A percentile compares a stretch with the other conserved stretches of the same genome.
These are phyloP conservation scores for Daucus carota DNA, from an alignment of 129 eudicot genomes.

Conservation along the genomic window DNA sequence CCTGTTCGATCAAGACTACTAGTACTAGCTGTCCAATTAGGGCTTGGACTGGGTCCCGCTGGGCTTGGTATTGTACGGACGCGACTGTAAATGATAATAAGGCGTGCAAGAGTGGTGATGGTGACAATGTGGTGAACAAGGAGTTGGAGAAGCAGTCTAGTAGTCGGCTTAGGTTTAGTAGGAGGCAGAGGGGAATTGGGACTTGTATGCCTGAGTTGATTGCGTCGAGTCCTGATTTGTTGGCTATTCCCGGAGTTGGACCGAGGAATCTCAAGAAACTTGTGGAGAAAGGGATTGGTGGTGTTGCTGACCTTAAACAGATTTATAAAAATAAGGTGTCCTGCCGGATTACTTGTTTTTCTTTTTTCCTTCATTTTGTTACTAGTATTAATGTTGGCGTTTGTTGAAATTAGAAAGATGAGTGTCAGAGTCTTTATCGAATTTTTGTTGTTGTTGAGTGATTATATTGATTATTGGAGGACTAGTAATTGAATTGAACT, in stretches of 20 bases:
- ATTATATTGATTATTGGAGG: neutral
- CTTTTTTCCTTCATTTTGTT: neutral
- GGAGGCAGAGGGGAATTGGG: slow-evolving; percentile 41
- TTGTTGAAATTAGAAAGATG: no score
- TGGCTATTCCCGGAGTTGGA: slow-evolving; percentile 87
- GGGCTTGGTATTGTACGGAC: neutral
- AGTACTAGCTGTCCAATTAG: neutral
- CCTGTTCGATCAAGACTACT: neutral
- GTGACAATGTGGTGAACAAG: slow-evolving; percentile 8
- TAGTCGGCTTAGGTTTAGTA: slow-evolving; percentile 24
- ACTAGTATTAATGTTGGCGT: neutral
- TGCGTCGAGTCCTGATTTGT: slow-evolving; percentile 58
- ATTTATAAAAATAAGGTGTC: slow-evolving; percentile 71
- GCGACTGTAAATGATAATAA: neutral
- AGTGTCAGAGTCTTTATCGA: neutral
- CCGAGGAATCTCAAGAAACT: slow-evolving; percentile 83
- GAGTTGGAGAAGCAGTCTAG: slow-evolving; percentile 22
- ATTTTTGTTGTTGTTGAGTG: neutral
- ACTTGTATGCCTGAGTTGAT: slow-evolving; percentile 7
- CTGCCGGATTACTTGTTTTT: neutral
- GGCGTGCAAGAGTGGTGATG: slow-evolving; percentile 15
- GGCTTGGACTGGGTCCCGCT: neutral
- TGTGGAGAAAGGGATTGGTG: slow-evolving; percentile 73
- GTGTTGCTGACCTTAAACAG: slow-evolving; percentile 79
- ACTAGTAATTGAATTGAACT: neutral